Conservation (phyloP, 1,284 basidiomycete species). For the Cystobasidium slooffiae region DNA sequence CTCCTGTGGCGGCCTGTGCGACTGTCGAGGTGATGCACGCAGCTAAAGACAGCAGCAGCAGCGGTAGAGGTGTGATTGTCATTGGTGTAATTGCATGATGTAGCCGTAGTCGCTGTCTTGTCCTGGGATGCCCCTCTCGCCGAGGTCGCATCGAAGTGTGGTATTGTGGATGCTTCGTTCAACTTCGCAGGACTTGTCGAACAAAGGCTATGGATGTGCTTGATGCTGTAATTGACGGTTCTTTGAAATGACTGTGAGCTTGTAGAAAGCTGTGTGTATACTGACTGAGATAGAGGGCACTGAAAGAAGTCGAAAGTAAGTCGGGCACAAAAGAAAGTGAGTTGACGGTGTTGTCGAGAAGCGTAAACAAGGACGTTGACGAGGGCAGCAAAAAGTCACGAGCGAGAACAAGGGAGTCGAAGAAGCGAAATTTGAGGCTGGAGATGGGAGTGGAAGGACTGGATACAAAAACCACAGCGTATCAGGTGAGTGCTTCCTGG, state of each 20-base stretch:
- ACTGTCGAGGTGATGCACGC: neutral
- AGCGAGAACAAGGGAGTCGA: too few relatives aligned
- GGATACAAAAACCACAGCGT: too few relatives aligned
- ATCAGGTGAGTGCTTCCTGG: too few relatives aligned
- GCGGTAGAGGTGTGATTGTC: neutral
- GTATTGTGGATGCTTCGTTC: neutral
- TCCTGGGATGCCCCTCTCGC: neutral
- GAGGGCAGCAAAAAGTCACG: too few relatives aligned
- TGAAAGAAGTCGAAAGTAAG: neutral
- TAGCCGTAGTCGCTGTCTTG: neutral
- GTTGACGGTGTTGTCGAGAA: neutral
- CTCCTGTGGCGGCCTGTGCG: constrained; percentile 33
- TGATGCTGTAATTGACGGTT: neutral
- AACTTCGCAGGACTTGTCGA: neutral
- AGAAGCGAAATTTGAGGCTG: too few relatives aligned
- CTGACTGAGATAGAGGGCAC: neutral
- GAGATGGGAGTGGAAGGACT: too few relatives aligned
- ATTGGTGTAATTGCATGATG: constrained; percentile 2
- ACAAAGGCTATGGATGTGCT: neutral
- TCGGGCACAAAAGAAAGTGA: neutral
- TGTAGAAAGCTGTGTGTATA: neutral
- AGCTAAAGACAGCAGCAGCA: constrained; percentile 12
- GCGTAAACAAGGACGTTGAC: too few relatives aligned
- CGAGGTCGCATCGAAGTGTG: neutral
- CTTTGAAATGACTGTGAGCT: constrained; percentile 2